Percentiles rank a stretch among this genome's conserved stretches.
phyloP scores from a whole-genome alignment of 148 eudicot species.

The Dysphania ambrosioides region DNA sequence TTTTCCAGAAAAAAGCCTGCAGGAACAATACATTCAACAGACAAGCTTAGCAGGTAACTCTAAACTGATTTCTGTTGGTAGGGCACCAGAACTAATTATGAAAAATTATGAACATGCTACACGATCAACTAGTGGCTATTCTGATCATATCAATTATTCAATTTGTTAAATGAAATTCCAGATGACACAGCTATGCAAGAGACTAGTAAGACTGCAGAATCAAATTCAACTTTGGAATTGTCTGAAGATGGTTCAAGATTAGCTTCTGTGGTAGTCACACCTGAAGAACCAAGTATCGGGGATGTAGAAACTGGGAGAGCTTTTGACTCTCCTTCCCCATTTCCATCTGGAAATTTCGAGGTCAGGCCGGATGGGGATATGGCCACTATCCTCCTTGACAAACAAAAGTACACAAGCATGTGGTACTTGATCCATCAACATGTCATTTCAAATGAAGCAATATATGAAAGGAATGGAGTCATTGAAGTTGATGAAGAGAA shows the following conservation, averaged over 20 bases:
- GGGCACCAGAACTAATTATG: conserved; percentile 4
- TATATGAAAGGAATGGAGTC: conserved; percentile 16
- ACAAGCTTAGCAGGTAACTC: conserved; percentile 23
- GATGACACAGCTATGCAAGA: conserved; percentile 15
- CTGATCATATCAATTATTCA: not conserved
- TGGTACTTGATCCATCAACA: conserved; percentile 78
- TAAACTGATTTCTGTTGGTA: conserved; percentile 8
- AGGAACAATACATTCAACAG: conserved; percentile 15
- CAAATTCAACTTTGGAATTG: conserved; percentile 11
- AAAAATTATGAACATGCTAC: conserved; percentile 1
- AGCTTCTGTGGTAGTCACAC: conserved; percentile 2
- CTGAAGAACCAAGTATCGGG: conserved; percentile 15
- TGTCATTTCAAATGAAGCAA: conserved; percentile 44
- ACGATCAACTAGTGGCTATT: not conserved
- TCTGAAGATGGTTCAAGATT: conserved; percentile 2
- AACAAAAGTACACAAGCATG: conserved; percentile 64
- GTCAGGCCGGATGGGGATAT: conserved; percentile 15
- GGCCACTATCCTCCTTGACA: conserved; percentile 32
- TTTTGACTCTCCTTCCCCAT: not conserved
- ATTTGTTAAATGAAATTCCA: conserved; percentile 11
- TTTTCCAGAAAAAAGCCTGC: conserved; percentile 12
- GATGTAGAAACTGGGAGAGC: conserved; percentile 12
- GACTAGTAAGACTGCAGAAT: conserved; percentile 7
- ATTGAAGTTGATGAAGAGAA: conserved; percentile 27
- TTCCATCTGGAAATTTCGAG: conserved; percentile 25